Evolutionary conservation across 2,329 filamentous ascomycete genomes (phyloP), one percentile per base, ranked within the genome.

Genomic region (Scedosporium apiospermum): DNA sequence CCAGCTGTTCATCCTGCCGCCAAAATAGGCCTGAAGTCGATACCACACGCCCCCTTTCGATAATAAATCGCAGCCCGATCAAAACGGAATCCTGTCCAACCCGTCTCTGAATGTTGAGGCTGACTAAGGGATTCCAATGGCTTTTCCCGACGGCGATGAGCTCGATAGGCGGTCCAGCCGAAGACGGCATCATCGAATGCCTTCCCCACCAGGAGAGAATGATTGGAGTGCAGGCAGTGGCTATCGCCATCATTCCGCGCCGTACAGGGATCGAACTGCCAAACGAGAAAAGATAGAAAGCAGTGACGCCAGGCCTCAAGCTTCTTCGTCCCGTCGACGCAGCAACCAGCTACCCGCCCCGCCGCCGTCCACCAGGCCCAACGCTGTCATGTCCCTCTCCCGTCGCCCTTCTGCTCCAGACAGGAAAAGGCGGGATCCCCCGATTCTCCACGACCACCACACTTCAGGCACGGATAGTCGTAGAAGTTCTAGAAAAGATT

Each of bases 191-290:
- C 57, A 41, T 55, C 63, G 59, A 18, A 57, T 38, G 38, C 57
- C 68, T 63, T 68, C 70, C 61, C 68, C 69, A 61, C 67, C 69
- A 60, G 67, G 68, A 63, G 65, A 69, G 61, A 65, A 67, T 69
- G 69, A 71, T 69, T 72, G 73, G 72, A 70, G 70, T 61, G 66
- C 67, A 49, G 67, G 62, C 60, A 68, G 65, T 62, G 64, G 67
- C 63, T 65, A 68, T 57, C 64, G 64, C 44, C 68, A 66, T 67
- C 67, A 74, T 71, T 71, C 72, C 67, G 64, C 73, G 70, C 72
- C 72, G 67, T 71, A 74, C 69, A 72, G 69, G 60, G 57, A 55
- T 27, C 60, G 53, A 69, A 65, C 68, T 23, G 64, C 49, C 38
- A 65, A 64, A 60, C 63, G 65, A 46, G 57, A 60, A 41, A 61